phyloP scores from a whole-genome alignment of 306 rosid genomes.

The Ammopiptanthus mongolicus region DNA sequence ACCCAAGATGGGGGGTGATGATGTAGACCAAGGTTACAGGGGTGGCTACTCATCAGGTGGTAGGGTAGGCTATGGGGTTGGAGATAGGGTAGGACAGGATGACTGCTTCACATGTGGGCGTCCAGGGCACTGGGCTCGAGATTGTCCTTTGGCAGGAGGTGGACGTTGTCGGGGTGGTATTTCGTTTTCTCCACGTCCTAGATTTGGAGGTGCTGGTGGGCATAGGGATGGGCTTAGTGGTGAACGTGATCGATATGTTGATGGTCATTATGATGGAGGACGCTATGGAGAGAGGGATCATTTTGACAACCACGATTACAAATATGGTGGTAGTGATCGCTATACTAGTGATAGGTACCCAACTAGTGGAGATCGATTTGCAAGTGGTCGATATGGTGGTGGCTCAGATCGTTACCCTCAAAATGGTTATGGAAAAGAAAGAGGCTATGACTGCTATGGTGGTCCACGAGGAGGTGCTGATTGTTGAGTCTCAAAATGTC shows the following conservation, averaged over 20 bases:
- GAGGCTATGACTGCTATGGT: slow-evolving; percentile 63
- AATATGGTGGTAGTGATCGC: slow-evolving; percentile 80
- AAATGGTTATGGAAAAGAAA: slow-evolving; percentile 79
- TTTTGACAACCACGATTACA: slow-evolving; percentile 72
- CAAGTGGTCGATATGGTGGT: slow-evolving; percentile 62
- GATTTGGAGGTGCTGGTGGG: slow-evolving; percentile 66
- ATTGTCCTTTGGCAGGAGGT: slow-evolving; percentile 74
- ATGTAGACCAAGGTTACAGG: slow-evolving; percentile 63
- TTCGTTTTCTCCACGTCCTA: slow-evolving; percentile 74
- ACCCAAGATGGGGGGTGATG: slow-evolving; percentile 86
- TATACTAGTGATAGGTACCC: slow-evolving; percentile 75
- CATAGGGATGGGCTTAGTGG: slow-evolving; percentile 75
- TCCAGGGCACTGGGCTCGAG: slow-evolving; percentile 97
- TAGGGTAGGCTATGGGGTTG: slow-evolving; percentile 65
- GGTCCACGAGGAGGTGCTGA: slow-evolving; percentile 57
- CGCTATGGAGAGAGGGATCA: slow-evolving; percentile 82
- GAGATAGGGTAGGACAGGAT: slow-evolving; percentile 80
- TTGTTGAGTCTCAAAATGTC: too few relatives aligned
- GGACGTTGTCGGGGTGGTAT: slow-evolving; percentile 66
- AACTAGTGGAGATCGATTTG: slow-evolving; percentile 61
- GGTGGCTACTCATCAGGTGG: slow-evolving; percentile 83
- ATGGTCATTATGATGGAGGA: slow-evolving; percentile 84
- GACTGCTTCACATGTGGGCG: slow-evolving; percentile 97
- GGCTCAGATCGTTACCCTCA: slow-evolving; percentile 70
- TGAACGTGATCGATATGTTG: slow-evolving; percentile 62